These are phyloP conservation scores for Raphanus raphanistrum DNA, from an alignment of 345 rosid genomes.

Conservation along the genomic window DNA sequence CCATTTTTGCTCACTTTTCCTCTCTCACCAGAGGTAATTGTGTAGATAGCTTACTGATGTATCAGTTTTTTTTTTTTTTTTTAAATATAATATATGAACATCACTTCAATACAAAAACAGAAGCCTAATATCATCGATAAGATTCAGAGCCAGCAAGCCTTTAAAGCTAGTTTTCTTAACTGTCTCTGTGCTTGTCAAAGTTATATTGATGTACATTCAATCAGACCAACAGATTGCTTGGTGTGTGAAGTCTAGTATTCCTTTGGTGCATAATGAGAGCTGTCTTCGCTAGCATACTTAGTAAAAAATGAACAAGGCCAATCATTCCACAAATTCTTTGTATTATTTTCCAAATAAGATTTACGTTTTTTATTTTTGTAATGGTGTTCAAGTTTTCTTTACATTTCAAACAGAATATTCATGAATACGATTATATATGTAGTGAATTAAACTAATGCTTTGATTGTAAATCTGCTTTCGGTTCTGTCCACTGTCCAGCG, in stretches of 20 bases:
- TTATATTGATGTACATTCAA: no score
- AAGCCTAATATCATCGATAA: background rate
- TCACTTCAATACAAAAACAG: background rate
- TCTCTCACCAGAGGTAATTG: background rate
- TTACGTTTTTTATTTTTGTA: background rate
- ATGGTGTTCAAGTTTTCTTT: conserved; percentile 28
- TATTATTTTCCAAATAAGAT: conserved; percentile 26
- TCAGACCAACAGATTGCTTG: conserved; percentile 75
- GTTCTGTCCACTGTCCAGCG: background rate
- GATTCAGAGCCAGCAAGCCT: background rate
- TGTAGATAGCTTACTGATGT: conserved; percentile 21
- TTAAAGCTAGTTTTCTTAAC: background rate
- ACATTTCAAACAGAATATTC: conserved; percentile 6
- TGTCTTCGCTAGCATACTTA: conserved; percentile 56
- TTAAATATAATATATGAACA: background rate
- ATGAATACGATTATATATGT: conserved; percentile 1
- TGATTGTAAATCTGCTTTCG: background rate
- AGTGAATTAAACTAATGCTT: conserved; percentile 1
- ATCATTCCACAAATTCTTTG: conserved; percentile 8
- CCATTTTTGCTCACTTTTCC: conserved; percentile 31
- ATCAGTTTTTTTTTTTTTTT: background rate
- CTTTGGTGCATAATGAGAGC: conserved; percentile 52
- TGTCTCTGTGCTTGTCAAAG: no score
- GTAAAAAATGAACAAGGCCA: conserved; percentile 26
- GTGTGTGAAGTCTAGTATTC: conserved; percentile 49